These are phyloP conservation scores for Globisporangium alternatum DNA, from an alignment of 352 stramenopile genomes.

Conservation along the genomic window DNA sequence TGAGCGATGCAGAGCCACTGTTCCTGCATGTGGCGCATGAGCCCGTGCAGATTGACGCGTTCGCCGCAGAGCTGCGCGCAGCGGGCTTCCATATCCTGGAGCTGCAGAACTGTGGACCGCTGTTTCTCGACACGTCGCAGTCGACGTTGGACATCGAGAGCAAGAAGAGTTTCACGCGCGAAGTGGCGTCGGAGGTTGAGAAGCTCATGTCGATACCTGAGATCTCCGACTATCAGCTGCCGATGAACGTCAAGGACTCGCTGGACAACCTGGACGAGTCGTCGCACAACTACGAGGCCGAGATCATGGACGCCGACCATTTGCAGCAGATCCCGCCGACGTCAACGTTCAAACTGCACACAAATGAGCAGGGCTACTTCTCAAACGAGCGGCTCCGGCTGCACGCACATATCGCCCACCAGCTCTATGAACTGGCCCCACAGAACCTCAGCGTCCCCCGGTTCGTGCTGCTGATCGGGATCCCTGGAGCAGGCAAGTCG, in stretches of 20 bases:
- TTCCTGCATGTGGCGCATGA: conserved; percentile 63
- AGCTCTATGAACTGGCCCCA: conserved; percentile 56
- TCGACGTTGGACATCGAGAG: conserved; percentile 61
- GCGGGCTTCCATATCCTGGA: conserved; percentile 44
- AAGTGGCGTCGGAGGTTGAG: conserved; percentile 52
- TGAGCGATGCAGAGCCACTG: neutral
- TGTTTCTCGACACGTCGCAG: conserved; percentile 66
- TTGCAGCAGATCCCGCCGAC: conserved; percentile 28
- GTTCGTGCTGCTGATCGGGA: conserved; percentile 69
- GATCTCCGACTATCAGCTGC: conserved; percentile 25
- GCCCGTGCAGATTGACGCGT: conserved; percentile 37
- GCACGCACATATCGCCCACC: conserved; percentile 71
- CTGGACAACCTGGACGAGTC: neutral
- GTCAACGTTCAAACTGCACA: conserved; percentile 63
- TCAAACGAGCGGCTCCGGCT: conserved; percentile 54
- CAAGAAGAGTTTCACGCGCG: conserved; percentile 45
- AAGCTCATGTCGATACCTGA: conserved; percentile 30
- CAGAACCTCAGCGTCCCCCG: conserved; percentile 52
- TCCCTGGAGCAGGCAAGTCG: conserved; percentile 68
- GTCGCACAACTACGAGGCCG: conserved; percentile 27
- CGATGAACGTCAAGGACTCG: conserved; percentile 3
- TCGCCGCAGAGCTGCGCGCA: conserved; percentile 33
- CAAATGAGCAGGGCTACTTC: conserved; percentile 58
- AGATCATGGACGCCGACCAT: conserved; percentile 45
- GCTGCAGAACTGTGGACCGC: conserved; percentile 49